Evolutionary conservation across 2,329 filamentous ascomycete genomes (phyloP), one percentile per base, ranked within the genome.

Genomic region (Hortaea werneckii): DNA sequence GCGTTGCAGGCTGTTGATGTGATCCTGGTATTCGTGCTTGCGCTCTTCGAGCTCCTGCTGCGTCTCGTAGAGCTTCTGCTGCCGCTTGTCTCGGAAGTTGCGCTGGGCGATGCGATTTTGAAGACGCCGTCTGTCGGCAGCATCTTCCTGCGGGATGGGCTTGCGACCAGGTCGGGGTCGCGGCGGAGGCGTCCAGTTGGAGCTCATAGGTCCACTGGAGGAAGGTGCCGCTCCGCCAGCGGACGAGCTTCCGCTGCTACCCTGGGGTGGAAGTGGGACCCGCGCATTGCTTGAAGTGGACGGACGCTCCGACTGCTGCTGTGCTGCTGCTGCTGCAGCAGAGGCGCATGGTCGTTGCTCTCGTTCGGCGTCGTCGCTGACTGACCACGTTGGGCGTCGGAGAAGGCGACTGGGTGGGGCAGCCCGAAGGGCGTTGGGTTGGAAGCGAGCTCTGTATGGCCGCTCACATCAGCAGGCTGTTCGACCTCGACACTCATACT

Each of bases 71-170:
- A 95, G 86, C 35, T 87, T 84, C 26, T 87, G 86, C 2, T 87
- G 87, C 52, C 90, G 79, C 47, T 90, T 77, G 67, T 95, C 88
- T 30, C 90, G 78, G 66, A 96, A 96, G 1, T 85, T 87, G 48
- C 90, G 76, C 69, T 96, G 90, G 3, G 90, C 90, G 40, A 87
- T 85, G 49, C 92, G 79, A 65, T 96, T 96, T 69, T 96, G 92
- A 1, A 87, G 85, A 72, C 95, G 94, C 54, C 92, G 80, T 70
- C 94, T 94, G 38, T 88, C 94, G 1, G 86, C 85, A 10, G 89
- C 88, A 43, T 89, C 94, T 62, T 95, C 89, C 40, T 87, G 87
- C 28, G 52, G 45, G 40, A 64, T 57, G 3, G 90, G 89, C 74
- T 96, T 96, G 56, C 90, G 81, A 41, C 90, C 90, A 20, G 92